phyloP scores from a whole-genome alignment of 2,329 filamentous ascomycete genomes.

The Cordyceps militaris region DNA sequence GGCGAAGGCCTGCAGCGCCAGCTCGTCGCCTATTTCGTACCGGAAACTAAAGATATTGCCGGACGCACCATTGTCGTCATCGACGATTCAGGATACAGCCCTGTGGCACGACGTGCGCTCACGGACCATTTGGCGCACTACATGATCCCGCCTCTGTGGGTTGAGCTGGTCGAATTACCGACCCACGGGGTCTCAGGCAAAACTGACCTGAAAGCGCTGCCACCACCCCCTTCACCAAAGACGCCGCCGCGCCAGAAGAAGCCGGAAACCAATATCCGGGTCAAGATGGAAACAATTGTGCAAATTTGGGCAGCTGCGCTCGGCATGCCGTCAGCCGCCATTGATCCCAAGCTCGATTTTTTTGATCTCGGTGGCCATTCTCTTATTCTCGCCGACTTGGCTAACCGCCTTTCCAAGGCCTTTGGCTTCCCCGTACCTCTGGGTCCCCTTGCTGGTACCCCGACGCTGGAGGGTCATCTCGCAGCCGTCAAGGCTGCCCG shows the following conservation, averaged over 20 bases:
- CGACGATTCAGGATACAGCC: constrained; percentile 64
- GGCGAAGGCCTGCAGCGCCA: constrained; percentile 71
- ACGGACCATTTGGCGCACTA: constrained; percentile 66
- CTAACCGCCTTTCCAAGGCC: constrained; percentile 59
- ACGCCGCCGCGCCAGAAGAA: constrained; percentile 34
- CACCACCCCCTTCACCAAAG: constrained; percentile 52
- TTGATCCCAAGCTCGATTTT: constrained; percentile 68
- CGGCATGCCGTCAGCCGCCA: constrained; percentile 52
- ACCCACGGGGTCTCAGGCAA: constrained; percentile 76
- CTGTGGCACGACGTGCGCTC: constrained; percentile 58
- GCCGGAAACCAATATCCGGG: constrained; percentile 51
- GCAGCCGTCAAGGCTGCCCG: constrained; percentile 62
- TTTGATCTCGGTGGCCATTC: constrained; percentile 79
- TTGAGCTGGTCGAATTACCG: constrained; percentile 62
- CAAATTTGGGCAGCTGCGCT: constrained; percentile 67
- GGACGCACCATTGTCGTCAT: constrained; percentile 58
- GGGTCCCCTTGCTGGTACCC: constrained; percentile 60
- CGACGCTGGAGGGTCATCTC: constrained; percentile 66
- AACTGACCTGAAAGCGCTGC: constrained; percentile 64
- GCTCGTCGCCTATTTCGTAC: constrained; percentile 69
- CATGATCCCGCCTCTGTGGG: constrained; percentile 76
- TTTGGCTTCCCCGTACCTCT: constrained; percentile 71
- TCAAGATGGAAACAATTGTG: constrained; percentile 60
- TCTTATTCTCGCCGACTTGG: constrained; percentile 67
- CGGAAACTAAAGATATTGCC: constrained; percentile 51